Evolutionary conservation across 148 eudicot genomes (phyloP).

Genomic region (Rhododendron williamsianum): DNA sequence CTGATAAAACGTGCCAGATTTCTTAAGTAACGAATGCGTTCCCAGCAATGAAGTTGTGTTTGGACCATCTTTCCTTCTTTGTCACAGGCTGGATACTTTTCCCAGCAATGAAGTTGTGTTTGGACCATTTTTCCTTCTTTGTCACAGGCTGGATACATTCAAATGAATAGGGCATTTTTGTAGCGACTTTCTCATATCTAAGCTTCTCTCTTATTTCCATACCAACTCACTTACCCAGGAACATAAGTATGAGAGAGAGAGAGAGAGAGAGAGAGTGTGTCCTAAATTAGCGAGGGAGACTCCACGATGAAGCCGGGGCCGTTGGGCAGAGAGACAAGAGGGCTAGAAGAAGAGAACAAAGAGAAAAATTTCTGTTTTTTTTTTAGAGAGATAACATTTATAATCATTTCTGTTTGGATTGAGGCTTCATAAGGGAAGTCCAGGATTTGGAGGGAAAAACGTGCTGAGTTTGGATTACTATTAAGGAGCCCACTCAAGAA

Average conservation of each 20-base stretch:
- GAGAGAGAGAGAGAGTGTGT: too few relatives aligned
- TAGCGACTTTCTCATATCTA: neutral
- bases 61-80: neutral
- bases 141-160: neutral
- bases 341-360: neutral
- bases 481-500: neutral
- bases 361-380: neutral
- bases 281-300: neutral
- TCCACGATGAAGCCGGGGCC: neutral
- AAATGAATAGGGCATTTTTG: neutral
- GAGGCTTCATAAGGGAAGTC: neutral
- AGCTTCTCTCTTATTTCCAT: neutral
- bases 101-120: neutral
- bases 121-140: neutral
- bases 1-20: neutral
- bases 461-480: neutral
- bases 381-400: neutral
- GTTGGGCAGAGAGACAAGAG: neutral
- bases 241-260: neutral
- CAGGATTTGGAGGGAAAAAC: neutral
- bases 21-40: conserved; percentile 6
- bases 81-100: neutral
- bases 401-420: neutral
- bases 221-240: neutral
- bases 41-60: neutral